Evolutionary conservation across 225 moss, liverwort and hornwort genomes (phyloP), one percentile per base, ranked within the genome.

Genomic region (Pseudoscleropodium purum): DNA sequence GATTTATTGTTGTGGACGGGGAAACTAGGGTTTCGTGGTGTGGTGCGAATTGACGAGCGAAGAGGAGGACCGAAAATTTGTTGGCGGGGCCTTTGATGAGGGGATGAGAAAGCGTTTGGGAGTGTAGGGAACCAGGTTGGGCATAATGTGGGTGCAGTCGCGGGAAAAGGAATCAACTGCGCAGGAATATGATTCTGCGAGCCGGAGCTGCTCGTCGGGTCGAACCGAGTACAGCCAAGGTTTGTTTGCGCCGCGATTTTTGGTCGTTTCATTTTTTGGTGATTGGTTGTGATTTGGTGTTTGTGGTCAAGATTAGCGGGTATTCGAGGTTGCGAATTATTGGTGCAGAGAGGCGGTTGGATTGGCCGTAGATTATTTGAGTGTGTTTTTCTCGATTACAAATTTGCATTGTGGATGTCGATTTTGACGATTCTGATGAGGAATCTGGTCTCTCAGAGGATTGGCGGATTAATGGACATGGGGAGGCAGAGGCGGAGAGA

Each of bases 401-500:
- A 79, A 65, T 45, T 83, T 76, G 30, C 67, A 18, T 29, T 51
- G 30, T 47, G 36, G 15, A 62, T 70, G 37, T 84, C 13, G 43
- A 79, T 84, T 87, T 85, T 59, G 69, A 72, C 47, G 25, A 82
- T 82, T 81, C 36, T 88, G 88, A 80, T 33, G 88, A 43, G 65
- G 73, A 79, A 45, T n/a, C 23, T 87, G 57, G 43, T 85, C 7
- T 4, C 85, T 59, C 95, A 95, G 95, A 95, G 67, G 92, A 84
- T 85, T 94, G 94, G 96, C 94, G 95, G 84, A 90, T 92, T 67
- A 95, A 96, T 88, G 96, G 96, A 82, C 89, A 95, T 91, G 89
- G 89, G 41, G 93, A 91, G 51, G 91, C 77, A 56, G 91, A 93
- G 68, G 97, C 97, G 79, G 95, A 96, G 90, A 94, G 97, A 87